Conservation (phyloP, 176 grass and related monocot genomes). For the sorghum (Sorghum bicolor) region Sorghum_bicolor_NCBIv3 NC_012879.2:59608001-59608500, state of each 20-base stretch:
- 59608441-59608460: too few relatives aligned
- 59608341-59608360: too few relatives aligned
- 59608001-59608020: background rate
- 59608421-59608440: too few relatives aligned
- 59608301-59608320: background rate
- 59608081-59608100: background rate
- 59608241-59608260: background rate
- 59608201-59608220: conserved; percentile 4
- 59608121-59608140: background rate
- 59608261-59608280: background rate
- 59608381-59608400: too few relatives aligned
- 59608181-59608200: background rate
- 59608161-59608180: background rate
- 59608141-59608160: background rate
- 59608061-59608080: background rate
- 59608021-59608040: background rate
- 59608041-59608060: background rate
- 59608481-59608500: too few relatives aligned
- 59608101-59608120: background rate
- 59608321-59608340: too few relatives aligned
- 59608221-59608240: background rate
- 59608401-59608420: too few relatives aligned
- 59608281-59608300: background rate
- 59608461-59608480: too few relatives aligned
- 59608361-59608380: too few relatives aligned